Conservation (phyloP, 805 yeast species). For the Starmerella lactis-condensi region DNA sequence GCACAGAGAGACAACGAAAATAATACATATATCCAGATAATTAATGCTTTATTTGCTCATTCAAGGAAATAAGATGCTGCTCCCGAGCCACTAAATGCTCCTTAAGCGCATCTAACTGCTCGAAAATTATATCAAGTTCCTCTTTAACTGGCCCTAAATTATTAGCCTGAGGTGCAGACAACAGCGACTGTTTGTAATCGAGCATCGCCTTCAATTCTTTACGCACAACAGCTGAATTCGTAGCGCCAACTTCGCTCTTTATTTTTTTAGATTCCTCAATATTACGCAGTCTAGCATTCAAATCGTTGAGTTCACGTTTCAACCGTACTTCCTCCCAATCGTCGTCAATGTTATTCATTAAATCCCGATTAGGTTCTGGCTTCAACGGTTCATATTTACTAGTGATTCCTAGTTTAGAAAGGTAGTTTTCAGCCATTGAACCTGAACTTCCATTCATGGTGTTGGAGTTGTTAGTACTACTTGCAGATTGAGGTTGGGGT, state of each 20-base stretch:
- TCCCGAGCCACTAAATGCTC: conserved; percentile 46
- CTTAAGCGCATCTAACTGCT: conserved; percentile 57
- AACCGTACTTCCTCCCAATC: conserved; percentile 88
- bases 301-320: conserved; percentile 54
- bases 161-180: conserved; percentile 17
- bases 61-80: conserved; percentile 36
- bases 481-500: conserved; percentile 26
- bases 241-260: conserved; percentile 7
- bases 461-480: neutral
- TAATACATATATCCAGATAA: neutral
- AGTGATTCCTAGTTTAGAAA: too few species aligned
- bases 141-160: conserved; percentile 23
- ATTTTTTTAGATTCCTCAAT: conserved; percentile 14
- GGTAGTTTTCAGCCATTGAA: neutral
- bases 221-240: conserved; percentile 26
- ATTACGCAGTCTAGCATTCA: conserved; percentile 44
- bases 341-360: conserved; percentile 28
- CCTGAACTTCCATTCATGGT: conserved; percentile 19
- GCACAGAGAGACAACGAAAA: too few species aligned
- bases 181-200: conserved; percentile 51
- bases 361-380: neutral
- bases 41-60: neutral
- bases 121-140: conserved; percentile 50
- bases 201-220: conserved; percentile 68
- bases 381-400: neutral